phyloP scores from a whole-genome alignment of 257 asterid species.

The Solanum megistacrolobum region DNA sequence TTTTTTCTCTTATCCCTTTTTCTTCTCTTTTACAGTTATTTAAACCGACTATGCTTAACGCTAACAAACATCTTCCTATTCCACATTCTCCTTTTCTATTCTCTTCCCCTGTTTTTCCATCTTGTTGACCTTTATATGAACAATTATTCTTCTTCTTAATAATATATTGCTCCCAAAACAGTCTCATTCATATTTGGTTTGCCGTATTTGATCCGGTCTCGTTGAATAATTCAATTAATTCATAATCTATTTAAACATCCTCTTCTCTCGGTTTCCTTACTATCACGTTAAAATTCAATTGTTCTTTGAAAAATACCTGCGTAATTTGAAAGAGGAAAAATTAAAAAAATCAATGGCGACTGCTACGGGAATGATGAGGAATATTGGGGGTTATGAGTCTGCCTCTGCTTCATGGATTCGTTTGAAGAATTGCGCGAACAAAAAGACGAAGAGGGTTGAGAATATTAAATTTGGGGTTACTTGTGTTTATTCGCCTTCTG shows the following conservation, averaged over 20 bases:
- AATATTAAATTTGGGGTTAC: constrained; percentile 27
- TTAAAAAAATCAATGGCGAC: constrained; percentile 26
- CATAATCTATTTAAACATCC: background rate
- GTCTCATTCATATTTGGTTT: background rate
- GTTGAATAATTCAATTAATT: background rate
- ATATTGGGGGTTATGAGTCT: constrained; percentile 30
- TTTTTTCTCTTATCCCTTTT: background rate
- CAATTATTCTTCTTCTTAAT: background rate
- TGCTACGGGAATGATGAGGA: constrained; percentile 8
- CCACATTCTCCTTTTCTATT: background rate
- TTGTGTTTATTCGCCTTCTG: constrained; percentile 36
- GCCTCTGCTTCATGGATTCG: constrained; percentile 24
- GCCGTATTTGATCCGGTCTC: background rate
- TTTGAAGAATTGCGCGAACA: constrained; percentile 5
- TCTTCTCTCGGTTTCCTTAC: background rate
- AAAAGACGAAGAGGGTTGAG: constrained; percentile 2
- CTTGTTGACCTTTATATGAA: background rate
- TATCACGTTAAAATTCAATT: background rate
- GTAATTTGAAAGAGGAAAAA: background rate
- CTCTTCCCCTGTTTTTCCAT: background rate
- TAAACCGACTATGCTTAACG: background rate
- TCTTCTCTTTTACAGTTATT: background rate
- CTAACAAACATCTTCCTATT: background rate
- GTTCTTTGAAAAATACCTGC: background rate
- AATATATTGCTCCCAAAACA: background rate